Evolutionary conservation across 495 filamentous ascomycete species (phyloP), one percentile per base, ranked within the genome.

Genomic region (Lasiosphaeriaceae sp.): DNA sequence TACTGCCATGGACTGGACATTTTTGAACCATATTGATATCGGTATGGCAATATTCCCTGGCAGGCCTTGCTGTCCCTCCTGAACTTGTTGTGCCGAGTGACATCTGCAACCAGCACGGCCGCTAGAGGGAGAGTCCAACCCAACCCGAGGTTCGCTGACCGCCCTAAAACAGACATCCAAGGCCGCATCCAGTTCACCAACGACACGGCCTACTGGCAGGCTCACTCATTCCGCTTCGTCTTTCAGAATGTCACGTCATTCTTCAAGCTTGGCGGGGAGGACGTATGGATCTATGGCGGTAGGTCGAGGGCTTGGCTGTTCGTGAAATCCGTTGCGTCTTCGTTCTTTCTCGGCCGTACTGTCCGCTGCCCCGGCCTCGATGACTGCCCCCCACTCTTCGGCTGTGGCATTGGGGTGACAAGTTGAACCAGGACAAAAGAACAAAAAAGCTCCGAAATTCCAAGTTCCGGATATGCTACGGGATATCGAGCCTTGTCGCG

Each of bases 221-320:
- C 69, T 12, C 76, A 85, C 55, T 72, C 74, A 14, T 88, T 88
- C 75, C 66, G 68, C 20, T 82, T 86, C 21, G 67, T 63, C 50
- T 88, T 80, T 71, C 86, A 89, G 60, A 86, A 88, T 60, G 77
- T 81, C 0, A 83, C 82, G 0, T 83, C 83, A 3, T 88, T 88
- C 77, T 89, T 85, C 79, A 78, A 83, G 68, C 75, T 88, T 56
- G 85, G 86, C 34, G 86, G 86, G 19, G 71, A 80, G 19, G 85
- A 89, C 61, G 84, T 89, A 31, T 85, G 86, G 59, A 71, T 89
- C 46, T 89, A 87, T 54, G 72, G 72, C 17, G 71, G 72, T 37
- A 54, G 48, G 56, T 51, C 9, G 14, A n/a, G 2, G 35, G 17
- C 22, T 31, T 29, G 23, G 35, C 45, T 29, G 45, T 24, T 23